Percentiles rank a stretch among this genome's conserved stretches.
phyloP scores from a whole-genome alignment of 2,329 filamentous ascomycete species.

The Aspergillus proliferans region DNA sequence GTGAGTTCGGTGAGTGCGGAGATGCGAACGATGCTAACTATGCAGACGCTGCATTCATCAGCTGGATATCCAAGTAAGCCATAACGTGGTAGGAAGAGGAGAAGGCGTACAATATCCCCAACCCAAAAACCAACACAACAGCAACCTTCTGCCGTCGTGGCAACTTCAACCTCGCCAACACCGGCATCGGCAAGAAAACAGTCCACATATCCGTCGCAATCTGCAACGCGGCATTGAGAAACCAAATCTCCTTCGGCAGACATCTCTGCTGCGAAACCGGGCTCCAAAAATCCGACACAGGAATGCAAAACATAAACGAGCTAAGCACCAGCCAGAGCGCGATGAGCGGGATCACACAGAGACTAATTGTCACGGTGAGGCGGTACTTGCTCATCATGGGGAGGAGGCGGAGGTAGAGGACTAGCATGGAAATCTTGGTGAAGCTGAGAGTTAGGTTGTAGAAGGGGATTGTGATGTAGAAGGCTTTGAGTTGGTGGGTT shows the following conservation, averaged over 20 bases:
- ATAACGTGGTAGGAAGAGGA: neutral
- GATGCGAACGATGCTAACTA: slow-evolving; percentile 20
- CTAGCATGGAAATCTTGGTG: slow-evolving; percentile 26
- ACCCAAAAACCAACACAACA: slow-evolving; percentile 20
- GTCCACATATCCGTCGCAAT: slow-evolving; percentile 21
- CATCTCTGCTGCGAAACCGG: slow-evolving; percentile 7
- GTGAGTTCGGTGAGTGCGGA: slow-evolving; percentile 13
- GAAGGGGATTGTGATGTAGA: slow-evolving; percentile 28
- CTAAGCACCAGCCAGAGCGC: slow-evolving; percentile 24
- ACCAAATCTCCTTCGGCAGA: slow-evolving; percentile 20
- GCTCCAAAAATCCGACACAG: slow-evolving; percentile 21
- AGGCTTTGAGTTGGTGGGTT: slow-evolving; percentile 4
- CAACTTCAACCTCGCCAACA: slow-evolving; percentile 16
- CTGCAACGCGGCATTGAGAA: slow-evolving; percentile 23
- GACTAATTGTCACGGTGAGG: slow-evolving; percentile 5
- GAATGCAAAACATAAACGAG: slow-evolving; percentile 22
- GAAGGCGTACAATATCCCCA: slow-evolving; percentile 22
- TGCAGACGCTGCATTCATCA: slow-evolving; percentile 19
- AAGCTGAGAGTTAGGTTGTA: slow-evolving; percentile 29
- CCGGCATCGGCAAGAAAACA: slow-evolving; percentile 21
- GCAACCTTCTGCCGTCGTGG: slow-evolving; percentile 17
- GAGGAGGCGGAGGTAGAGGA: slow-evolving; percentile 30
- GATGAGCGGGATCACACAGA: slow-evolving; percentile 14
- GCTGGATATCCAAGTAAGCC: too few species aligned
- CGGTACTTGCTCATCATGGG: slow-evolving; percentile 12